These are phyloP conservation scores for Lenwebbia sp. DNA, from an alignment of 345 rosid species.

Conservation along the genomic window DNA sequence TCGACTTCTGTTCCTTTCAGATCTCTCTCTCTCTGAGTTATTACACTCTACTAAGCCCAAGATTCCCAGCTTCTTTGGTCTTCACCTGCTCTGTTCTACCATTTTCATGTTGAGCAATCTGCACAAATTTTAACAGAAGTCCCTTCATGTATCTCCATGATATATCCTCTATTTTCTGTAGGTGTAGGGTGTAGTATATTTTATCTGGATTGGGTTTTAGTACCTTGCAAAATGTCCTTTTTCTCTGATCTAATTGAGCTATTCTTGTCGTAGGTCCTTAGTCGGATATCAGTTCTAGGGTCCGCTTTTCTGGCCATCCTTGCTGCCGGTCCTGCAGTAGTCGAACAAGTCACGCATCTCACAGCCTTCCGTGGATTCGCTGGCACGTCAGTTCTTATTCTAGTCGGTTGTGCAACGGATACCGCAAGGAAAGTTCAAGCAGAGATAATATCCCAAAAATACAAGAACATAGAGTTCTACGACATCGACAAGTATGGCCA, in stretches of 20 bases:
- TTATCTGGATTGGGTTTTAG: neutral
- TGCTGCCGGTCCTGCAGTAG: slow-evolving; percentile 94
- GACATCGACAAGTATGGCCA: slow-evolving; percentile 45
- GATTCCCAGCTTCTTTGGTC: neutral
- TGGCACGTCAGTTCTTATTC: slow-evolving; percentile 94
- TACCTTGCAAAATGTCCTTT: neutral
- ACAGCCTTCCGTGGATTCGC: slow-evolving; percentile 98
- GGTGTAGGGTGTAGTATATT: neutral
- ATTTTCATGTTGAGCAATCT: neutral
- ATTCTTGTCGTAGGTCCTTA: slow-evolving; percentile 51
- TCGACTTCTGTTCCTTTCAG: neutral
- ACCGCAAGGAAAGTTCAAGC: slow-evolving; percentile 97
- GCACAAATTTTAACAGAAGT: neutral
- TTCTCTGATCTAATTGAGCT: neutral
- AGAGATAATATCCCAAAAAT: slow-evolving; percentile 89
- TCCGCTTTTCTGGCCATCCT: slow-evolving; percentile 77
- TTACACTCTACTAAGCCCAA: neutral
- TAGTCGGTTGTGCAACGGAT: slow-evolving; percentile 97
- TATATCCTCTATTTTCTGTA: neutral
- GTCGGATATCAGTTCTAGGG: slow-evolving; percentile 92
- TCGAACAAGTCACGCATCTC: slow-evolving; percentile 83
- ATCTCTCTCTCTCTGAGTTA: neutral
- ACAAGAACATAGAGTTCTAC: slow-evolving; percentile 88
- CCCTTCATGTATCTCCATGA: neutral
- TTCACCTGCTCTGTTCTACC: neutral